These are phyloP conservation scores for Fusarium floridanum DNA, from an alignment of 2,329 filamentous ascomycete genomes.

Conservation along the genomic window DNA sequence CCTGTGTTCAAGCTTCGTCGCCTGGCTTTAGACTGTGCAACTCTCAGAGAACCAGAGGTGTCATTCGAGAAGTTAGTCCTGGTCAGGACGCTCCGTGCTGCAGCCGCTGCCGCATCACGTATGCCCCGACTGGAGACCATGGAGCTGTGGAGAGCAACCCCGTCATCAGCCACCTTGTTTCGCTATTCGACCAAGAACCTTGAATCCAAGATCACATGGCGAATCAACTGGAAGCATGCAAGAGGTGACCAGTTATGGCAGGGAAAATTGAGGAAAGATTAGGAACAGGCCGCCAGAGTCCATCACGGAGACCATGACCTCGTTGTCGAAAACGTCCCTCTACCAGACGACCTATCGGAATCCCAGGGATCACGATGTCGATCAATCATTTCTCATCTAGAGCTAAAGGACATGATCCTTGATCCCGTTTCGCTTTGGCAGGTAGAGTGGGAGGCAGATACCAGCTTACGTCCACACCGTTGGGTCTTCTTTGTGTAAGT, in stretches of 20 bases:
- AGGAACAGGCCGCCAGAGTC: neutral
- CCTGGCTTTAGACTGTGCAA: neutral
- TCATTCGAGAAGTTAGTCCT: neutral
- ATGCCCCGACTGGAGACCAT: constrained; percentile 1
- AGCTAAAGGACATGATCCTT: neutral
- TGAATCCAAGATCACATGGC: neutral
- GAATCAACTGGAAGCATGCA: neutral
- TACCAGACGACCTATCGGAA: neutral
- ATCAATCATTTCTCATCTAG: neutral
- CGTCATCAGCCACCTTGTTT: neutral
- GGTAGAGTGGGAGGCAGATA: neutral
- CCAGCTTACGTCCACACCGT: neutral
- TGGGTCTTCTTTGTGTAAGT: neutral
- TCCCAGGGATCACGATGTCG: neutral
- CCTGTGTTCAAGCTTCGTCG: neutral
- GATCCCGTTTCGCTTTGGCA: neutral
- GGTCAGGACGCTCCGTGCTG: neutral
- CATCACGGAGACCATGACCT: neutral
- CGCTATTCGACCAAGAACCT: neutral
- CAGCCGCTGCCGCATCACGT: neutral
- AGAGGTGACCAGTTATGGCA: neutral
- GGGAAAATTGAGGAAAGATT: neutral
- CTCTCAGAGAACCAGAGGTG: neutral
- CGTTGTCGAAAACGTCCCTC: neutral
- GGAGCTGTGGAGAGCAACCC: neutral